These are phyloP conservation scores for Chionographis japonica DNA, from an alignment of 106 monocot species.

Conservation along the genomic window DNA sequence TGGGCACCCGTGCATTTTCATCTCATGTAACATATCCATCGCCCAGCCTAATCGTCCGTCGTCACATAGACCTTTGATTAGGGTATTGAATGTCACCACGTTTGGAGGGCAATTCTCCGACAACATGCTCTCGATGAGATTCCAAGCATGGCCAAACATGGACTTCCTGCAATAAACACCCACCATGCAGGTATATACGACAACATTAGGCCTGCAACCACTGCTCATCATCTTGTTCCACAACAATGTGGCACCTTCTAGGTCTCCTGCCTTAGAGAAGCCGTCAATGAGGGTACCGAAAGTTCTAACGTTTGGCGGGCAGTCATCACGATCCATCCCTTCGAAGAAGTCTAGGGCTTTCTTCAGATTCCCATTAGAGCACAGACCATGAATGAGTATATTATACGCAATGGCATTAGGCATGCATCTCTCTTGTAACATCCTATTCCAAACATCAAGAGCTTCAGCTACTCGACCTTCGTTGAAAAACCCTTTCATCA, in stretches of 20 bases:
- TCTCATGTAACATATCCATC: conserved; percentile 32
- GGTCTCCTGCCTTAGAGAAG: conserved; percentile 65
- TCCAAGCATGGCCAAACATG: conserved; percentile 66
- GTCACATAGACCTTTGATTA: conserved; percentile 69
- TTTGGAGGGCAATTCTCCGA: conserved; percentile 55
- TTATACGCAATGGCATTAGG: conserved; percentile 76
- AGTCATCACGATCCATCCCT: conserved; percentile 43
- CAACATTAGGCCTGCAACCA: conserved; percentile 73
- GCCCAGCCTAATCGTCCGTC: conserved; percentile 29
- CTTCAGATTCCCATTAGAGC: conserved; percentile 33
- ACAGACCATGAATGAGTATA: conserved; percentile 76
- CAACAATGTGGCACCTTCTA: conserved; percentile 36
- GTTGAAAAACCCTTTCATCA: conserved; percentile 62
- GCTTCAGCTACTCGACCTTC: conserved; percentile 51
- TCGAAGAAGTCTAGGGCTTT: conserved; percentile 40
- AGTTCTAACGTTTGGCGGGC: conserved; percentile 60
- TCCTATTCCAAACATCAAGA: conserved; percentile 46
- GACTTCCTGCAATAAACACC: conserved; percentile 51
- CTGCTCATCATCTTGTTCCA: conserved; percentile 75
- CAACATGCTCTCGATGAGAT: conserved; percentile 60
- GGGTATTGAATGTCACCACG: conserved; percentile 60
- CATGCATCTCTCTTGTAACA: conserved; percentile 41
- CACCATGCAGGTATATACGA: conserved; percentile 80
- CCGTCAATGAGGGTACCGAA: conserved; percentile 67
- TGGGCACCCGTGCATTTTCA: conserved; percentile 36